Conservation (phyloP, 768 basidiomycete species). For the Rhodotorula taiwanensis region DNA sequence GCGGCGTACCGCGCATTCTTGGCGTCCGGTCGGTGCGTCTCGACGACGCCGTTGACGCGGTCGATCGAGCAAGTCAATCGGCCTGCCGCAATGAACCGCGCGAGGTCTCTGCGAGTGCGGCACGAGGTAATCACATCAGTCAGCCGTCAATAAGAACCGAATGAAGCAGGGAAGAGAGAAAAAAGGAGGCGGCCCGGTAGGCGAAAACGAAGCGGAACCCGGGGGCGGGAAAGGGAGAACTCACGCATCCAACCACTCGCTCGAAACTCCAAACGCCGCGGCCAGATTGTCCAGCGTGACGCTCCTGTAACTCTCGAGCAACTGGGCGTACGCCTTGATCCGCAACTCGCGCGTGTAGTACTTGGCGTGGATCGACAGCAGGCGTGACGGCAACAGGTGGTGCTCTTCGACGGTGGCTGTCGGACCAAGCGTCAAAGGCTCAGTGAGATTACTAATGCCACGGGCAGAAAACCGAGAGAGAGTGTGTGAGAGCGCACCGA, state of each 20-base stretch:
- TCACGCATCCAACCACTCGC: conserved; percentile 77
- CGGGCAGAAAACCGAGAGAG: conserved; percentile 57
- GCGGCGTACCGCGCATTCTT: conserved; percentile 86
- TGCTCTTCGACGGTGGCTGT: conserved; percentile 80
- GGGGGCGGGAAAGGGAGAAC: conserved; percentile 42
- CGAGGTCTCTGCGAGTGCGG: conserved; percentile 70
- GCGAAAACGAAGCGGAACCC: not conserved
- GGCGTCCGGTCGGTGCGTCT: conserved; percentile 69
- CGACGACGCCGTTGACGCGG: conserved; percentile 87
- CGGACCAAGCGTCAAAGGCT: conserved; percentile 63
- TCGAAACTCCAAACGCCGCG: conserved; percentile 78
- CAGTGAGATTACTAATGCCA: too few relatives aligned
- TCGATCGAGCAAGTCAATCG: conserved; percentile 83
- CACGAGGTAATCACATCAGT: too few relatives aligned
- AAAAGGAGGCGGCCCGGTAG: not conserved
- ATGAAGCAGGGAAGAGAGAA: not conserved
- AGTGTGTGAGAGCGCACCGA: conserved; percentile 53
- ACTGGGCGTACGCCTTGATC: conserved; percentile 81
- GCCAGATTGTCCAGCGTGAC: conserved; percentile 81
- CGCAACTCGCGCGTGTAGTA: conserved; percentile 95
- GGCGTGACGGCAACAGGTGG: conserved; percentile 75
- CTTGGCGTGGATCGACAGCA: conserved; percentile 75
- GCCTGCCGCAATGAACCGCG: conserved; percentile 80
- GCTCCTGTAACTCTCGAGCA: conserved; percentile 83
- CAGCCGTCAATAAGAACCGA: too few relatives aligned